Conservation (phyloP, 345 rosid species). For the Boechera divaricarpa region DNA sequence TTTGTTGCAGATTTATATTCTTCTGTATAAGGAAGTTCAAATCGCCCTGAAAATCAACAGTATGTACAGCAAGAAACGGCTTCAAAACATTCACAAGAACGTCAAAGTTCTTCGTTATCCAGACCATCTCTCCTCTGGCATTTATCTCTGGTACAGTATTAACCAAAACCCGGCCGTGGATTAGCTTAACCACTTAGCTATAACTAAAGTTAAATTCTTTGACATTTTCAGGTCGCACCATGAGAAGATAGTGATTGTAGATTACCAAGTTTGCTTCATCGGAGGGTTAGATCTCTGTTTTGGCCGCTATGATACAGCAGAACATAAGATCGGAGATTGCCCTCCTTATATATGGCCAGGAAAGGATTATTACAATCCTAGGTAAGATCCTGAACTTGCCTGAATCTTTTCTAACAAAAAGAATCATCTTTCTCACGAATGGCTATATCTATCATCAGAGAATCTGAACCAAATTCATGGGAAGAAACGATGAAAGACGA, state of each 20-base stretch:
- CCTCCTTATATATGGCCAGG: constrained; percentile 87
- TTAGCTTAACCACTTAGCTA: constrained; percentile 7
- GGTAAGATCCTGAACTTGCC: constrained; percentile 49
- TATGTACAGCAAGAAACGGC: constrained; percentile 77
- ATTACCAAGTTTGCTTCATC: constrained; percentile 78
- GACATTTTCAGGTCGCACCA: constrained; percentile 85
- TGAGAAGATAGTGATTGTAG: constrained; percentile 87
- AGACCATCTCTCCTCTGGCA: constrained; percentile 76
- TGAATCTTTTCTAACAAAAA: background rate
- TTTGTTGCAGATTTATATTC: constrained; percentile 77
- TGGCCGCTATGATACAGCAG: constrained; percentile 81
- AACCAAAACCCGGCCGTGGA: background rate
- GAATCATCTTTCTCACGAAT: constrained; percentile 21
- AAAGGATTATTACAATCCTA: constrained; percentile 94
- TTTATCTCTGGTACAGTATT: constrained; percentile 73
- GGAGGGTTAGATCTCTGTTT: constrained; percentile 96
- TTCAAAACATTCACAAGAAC: constrained; percentile 79
- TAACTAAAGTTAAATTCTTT: background rate
- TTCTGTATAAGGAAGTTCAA: constrained; percentile 90
- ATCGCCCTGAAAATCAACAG: constrained; percentile 91
- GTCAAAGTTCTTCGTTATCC: constrained; percentile 89
- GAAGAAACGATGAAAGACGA: constrained; percentile 89
- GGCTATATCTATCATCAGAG: constrained; percentile 49
- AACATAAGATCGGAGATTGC: constrained; percentile 77
- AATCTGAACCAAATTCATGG: constrained; percentile 98